These are phyloP conservation scores for Micromonas pusilla DNA, from an alignment of 139 green algal genomes.

Conservation along the genomic window DNA sequence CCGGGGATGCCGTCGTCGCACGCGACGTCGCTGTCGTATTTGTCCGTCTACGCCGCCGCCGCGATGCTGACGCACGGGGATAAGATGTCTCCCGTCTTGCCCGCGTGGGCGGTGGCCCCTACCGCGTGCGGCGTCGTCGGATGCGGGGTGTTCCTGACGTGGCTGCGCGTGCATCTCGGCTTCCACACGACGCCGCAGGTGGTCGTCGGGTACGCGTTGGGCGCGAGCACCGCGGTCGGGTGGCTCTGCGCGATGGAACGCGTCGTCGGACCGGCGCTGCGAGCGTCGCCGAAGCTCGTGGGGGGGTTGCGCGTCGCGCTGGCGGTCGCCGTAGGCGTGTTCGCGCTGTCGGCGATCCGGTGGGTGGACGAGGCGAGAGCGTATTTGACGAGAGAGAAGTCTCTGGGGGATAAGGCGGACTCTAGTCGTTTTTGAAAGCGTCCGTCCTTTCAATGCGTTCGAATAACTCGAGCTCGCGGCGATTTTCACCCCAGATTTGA, in stretches of 20 bases:
- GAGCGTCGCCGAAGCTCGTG: neutral
- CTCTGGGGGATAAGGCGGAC: too few relatives aligned
- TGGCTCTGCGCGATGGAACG: neutral
- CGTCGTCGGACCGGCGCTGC: neutral
- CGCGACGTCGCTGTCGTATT: slow-evolving; percentile 53
- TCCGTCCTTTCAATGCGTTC: too few relatives aligned
- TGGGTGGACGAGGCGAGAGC: neutral
- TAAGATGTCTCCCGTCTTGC: too few relatives aligned
- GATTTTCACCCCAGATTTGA: too few relatives aligned
- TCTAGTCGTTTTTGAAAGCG: too few relatives aligned
- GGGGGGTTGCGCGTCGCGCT: neutral
- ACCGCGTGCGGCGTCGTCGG: slow-evolving; percentile 9
- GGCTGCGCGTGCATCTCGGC: slow-evolving; percentile 54
- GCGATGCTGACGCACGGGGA: neutral
- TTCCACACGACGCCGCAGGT: slow-evolving; percentile 66
- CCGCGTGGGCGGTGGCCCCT: slow-evolving; percentile 4
- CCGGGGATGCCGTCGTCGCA: slow-evolving; percentile 65
- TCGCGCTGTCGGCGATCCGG: neutral
- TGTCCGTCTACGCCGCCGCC: slow-evolving; percentile 50
- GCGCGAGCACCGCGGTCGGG: neutral
- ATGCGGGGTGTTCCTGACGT: slow-evolving; percentile 45
- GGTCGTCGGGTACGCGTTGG: slow-evolving; percentile 40
- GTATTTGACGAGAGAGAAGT: neutral
- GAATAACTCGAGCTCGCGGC: too few relatives aligned
- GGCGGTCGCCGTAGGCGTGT: neutral